These are phyloP conservation scores for Hirschfeldia incana DNA, from an alignment of 345 rosid species.

Conservation along the genomic window DNA sequence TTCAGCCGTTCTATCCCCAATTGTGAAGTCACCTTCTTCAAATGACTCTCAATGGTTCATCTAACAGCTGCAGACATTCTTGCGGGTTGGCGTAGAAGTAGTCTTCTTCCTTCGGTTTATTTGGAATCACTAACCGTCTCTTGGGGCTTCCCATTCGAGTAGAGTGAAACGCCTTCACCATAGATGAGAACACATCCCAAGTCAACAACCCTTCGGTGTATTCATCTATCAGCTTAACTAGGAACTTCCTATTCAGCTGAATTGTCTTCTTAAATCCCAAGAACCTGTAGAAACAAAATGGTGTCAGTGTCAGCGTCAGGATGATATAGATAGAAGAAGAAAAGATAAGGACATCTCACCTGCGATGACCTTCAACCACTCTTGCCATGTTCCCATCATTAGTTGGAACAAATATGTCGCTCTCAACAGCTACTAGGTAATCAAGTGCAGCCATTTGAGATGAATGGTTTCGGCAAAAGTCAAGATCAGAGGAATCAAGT, in stretches of 20 bases:
- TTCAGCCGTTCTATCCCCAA: slow-evolving; percentile 23
- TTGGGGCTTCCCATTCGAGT: slow-evolving; percentile 77
- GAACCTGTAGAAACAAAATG: slow-evolving; percentile 51
- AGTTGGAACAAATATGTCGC: slow-evolving; percentile 91
- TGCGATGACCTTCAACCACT: slow-evolving; percentile 99
- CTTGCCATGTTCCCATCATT: slow-evolving; percentile 96
- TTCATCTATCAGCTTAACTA: slow-evolving; percentile 70
- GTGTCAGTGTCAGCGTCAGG: slow-evolving; percentile 6
- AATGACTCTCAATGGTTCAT: slow-evolving; percentile 56
- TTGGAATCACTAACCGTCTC: slow-evolving; percentile 57
- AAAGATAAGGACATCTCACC: slow-evolving; percentile 45
- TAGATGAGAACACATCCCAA: slow-evolving; percentile 82
- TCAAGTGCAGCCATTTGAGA: slow-evolving; percentile 95
- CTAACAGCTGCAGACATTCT: slow-evolving; percentile 81
- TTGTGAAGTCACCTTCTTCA: slow-evolving; percentile 20
- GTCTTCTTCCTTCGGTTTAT: slow-evolving; percentile 95
- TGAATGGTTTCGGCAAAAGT: slow-evolving; percentile 71
- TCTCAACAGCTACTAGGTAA: slow-evolving; percentile 83
- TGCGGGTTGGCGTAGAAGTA: slow-evolving; percentile 90
- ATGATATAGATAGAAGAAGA: slow-evolving; percentile 3
- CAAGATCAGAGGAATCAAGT: slow-evolving; percentile 62
- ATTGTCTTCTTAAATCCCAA: slow-evolving; percentile 91
- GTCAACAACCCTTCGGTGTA: slow-evolving; percentile 58
- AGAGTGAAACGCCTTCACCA: slow-evolving; percentile 67
- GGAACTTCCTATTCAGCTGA: slow-evolving; percentile 65